These are phyloP conservation scores for Aegilops sharonensis DNA, from an alignment of 176 grass and related monocot genomes.

Conservation along the genomic window DNA sequence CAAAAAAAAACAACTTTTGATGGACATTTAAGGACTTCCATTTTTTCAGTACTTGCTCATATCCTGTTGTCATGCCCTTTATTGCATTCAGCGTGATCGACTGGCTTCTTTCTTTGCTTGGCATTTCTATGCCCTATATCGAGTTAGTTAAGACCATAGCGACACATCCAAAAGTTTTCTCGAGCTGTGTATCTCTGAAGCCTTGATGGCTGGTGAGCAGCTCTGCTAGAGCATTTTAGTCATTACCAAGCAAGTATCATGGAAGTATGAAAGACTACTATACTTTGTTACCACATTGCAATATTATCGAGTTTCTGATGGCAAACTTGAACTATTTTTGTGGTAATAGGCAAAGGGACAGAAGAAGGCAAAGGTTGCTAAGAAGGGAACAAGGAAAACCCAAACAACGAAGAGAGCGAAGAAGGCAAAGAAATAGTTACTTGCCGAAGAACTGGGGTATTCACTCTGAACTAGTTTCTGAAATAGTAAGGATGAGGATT, in stretches of 20 bases:
- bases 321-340: neutral
- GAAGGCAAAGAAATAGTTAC: conserved; percentile 67
- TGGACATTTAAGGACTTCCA: neutral
- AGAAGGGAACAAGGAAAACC: conserved; percentile 61
- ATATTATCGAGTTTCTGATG: neutral
- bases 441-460: neutral
- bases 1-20: neutral
- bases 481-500: neutral
- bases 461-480: neutral
- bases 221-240: neutral
- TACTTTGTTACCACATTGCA: neutral
- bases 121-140: neutral
- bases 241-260: neutral
- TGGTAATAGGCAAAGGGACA: conserved; percentile 44
- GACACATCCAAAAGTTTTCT: neutral
- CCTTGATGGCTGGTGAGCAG: neutral
- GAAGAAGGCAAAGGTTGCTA: conserved; percentile 75
- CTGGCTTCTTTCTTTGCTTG: neutral
- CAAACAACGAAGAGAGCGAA: conserved; percentile 56
- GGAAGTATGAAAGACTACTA: neutral
- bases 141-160: neutral
- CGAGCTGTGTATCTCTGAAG: neutral
- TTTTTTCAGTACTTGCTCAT: neutral
- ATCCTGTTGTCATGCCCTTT: neutral
- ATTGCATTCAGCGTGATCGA: neutral